These are phyloP conservation scores for Apiospora arundinis DNA, from an alignment of 2,329 filamentous ascomycete genomes.

Conservation along the genomic window DNA sequence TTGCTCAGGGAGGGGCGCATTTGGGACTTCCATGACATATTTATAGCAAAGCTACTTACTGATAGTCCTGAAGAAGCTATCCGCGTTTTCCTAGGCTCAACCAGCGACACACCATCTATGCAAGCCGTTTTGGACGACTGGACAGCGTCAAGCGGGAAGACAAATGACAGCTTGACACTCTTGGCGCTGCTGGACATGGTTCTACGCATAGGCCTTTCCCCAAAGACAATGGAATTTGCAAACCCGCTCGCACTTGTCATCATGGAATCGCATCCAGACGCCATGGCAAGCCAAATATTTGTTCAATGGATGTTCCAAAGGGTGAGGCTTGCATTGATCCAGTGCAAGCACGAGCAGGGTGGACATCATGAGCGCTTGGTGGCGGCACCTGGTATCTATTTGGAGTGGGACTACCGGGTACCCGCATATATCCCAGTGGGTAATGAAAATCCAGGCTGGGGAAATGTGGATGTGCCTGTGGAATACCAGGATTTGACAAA, in stretches of 20 bases:
- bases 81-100: conserved; percentile 20
- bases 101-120: conserved; percentile 24
- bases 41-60: conserved; percentile 23
- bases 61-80: conserved; percentile 25
- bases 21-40: conserved; percentile 35
- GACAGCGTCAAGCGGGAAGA: conserved; percentile 23
- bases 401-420: conserved; percentile 25
- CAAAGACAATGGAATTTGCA: conserved; percentile 25
- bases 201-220: conserved; percentile 27
- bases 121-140: conserved; percentile 29
- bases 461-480: conserved; percentile 20
- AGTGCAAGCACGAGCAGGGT: conserved; percentile 25
- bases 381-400: conserved; percentile 24
- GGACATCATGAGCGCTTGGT: conserved; percentile 23
- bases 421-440: conserved; percentile 30
- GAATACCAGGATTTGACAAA: conserved; percentile 26
- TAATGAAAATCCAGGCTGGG: conserved; percentile 32
- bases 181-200: conserved; percentile 30
- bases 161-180: conserved; percentile 30
- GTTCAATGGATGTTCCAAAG: conserved; percentile 31
- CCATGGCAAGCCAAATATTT: conserved; percentile 31
- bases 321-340: background rate
- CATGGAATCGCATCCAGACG: conserved; percentile 28
- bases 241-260: conserved; percentile 29
- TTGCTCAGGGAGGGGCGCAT: conserved; percentile 34